Evolutionary conservation across 352 stramenopile genomes (phyloP).

Genomic region (Elongisporangium prolatum): DNA sequence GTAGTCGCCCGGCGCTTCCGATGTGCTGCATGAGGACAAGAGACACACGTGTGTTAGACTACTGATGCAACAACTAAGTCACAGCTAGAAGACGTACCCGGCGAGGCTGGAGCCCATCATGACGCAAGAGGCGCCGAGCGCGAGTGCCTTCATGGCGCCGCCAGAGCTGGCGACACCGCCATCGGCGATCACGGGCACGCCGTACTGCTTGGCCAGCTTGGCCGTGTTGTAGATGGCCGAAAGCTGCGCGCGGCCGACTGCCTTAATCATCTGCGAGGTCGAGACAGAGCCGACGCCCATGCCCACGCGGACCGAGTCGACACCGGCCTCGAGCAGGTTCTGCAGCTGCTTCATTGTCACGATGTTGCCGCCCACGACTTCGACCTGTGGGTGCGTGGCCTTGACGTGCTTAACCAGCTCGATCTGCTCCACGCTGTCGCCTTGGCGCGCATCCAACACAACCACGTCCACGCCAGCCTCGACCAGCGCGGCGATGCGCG

Average conservation of each 20-base stretch:
- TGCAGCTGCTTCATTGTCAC: conserved; percentile 95
- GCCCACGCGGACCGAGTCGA: conserved; percentile 97
- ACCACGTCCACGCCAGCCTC: conserved; percentile 96
- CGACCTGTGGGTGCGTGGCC: conserved; percentile 75
- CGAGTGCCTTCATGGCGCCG: conserved; percentile 97
- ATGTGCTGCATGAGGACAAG: conserved; percentile 44
- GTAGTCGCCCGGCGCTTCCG: conserved; percentile 98
- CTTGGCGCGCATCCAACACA: conserved; percentile 97
- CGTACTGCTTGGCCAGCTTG: conserved; percentile 90
- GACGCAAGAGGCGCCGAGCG: conserved; percentile 94
- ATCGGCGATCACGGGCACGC: conserved; percentile 97
- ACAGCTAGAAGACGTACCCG: conserved; percentile 13
- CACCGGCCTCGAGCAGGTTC: conserved; percentile 96
- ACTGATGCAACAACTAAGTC: conserved; percentile 12
- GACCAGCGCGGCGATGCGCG: conserved; percentile 83
- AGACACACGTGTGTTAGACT: neutral
- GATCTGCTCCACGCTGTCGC: conserved; percentile 90
- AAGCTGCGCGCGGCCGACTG: conserved; percentile 95
- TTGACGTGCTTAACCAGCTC: conserved; percentile 91
- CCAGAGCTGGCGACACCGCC: conserved; percentile 96
- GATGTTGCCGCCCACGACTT: conserved; percentile 98
- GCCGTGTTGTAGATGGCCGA: conserved; percentile 98
- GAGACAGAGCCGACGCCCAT: conserved; percentile 99
- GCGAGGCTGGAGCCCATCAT: conserved; percentile 99
- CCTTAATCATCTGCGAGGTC: conserved; percentile 98